These are phyloP conservation scores for Plantago lanceolata DNA, from an alignment of 305 asterid genomes.

Conservation along the genomic window DNA sequence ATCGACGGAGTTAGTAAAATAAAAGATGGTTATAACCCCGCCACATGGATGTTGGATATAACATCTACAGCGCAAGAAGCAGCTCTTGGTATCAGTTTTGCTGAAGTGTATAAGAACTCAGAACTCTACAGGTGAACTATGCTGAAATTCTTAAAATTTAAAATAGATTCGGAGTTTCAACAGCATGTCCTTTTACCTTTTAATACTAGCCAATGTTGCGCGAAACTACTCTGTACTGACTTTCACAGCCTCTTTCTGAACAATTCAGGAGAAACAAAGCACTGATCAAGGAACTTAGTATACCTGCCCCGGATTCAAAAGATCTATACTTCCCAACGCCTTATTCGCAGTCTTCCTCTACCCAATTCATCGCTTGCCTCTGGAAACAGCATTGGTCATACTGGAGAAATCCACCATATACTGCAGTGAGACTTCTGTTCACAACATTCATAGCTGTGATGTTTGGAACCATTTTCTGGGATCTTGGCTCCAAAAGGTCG, in stretches of 20 bases:
- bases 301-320: constrained; percentile 52
- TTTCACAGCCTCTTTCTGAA: constrained; percentile 10
- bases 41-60: constrained; percentile 94
- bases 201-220: too few species aligned
- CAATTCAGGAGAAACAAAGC: constrained; percentile 69
- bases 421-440: constrained; percentile 66
- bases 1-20: constrained; percentile 53
- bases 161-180: too few species aligned
- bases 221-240: not conserved
- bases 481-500: constrained; percentile 68
- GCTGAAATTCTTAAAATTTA: not conserved
- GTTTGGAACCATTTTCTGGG: constrained; percentile 89
- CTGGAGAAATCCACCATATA: constrained; percentile 82
- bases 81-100: constrained; percentile 55
- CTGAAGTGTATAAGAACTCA: constrained; percentile 61
- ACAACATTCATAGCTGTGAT: constrained; percentile 62
- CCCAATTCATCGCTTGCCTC: constrained; percentile 70
- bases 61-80: constrained; percentile 68
- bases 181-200: too few species aligned
- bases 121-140: constrained; percentile 53
- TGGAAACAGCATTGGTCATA: constrained; percentile 84
- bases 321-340: constrained; percentile 52
- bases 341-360: constrained; percentile 62
- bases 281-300: constrained; percentile 54
- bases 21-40: constrained; percentile 81